Evolutionary conservation across 768 basidiomycete species (phyloP).

Genomic region (Ephemerocybe angulata): DNA sequence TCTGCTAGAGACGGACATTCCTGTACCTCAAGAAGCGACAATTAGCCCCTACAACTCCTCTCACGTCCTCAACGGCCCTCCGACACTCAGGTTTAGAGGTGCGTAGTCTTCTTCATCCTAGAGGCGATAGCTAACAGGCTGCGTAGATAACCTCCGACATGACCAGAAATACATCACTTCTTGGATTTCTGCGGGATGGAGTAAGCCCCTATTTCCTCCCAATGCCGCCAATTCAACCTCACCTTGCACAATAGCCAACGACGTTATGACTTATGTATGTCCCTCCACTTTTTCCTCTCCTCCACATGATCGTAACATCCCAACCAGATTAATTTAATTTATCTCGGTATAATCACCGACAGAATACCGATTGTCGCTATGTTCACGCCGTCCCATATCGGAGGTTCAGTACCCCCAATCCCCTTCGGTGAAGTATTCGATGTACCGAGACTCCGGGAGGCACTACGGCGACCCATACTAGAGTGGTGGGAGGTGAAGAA

Average conservation of each 20-base stretch:
- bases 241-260: slow-evolving; percentile 50
- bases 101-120: slow-evolving; percentile 3
- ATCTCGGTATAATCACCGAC: slow-evolving; percentile 54
- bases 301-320: neutral
- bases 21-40: neutral
- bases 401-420: slow-evolving; percentile 44
- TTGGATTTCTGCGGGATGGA: slow-evolving; percentile 79
- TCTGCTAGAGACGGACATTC: neutral
- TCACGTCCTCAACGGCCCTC: slow-evolving; percentile 41
- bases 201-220: slow-evolving; percentile 33
- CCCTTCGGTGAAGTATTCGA: slow-evolving; percentile 62
- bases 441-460: slow-evolving; percentile 44
- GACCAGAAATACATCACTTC: slow-evolving; percentile 67
- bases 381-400: slow-evolving; percentile 58
- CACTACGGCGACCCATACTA: slow-evolving; percentile 44
- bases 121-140: neutral
- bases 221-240: slow-evolving; percentile 4
- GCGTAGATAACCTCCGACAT: slow-evolving; percentile 56
- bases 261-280: slow-evolving; percentile 69
- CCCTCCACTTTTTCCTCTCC: neutral
- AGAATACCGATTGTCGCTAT: slow-evolving; percentile 56
- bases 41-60: slow-evolving; percentile 10
- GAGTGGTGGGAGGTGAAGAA: slow-evolving; percentile 67
- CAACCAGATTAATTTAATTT: slow-evolving; percentile 50
- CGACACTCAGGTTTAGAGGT: slow-evolving; percentile 60